Evolutionary conservation across 192 early-diverging fungal genomes (phyloP), one percentile per base, ranked within the genome.

Genomic region (Umbelopsis isabellina): DNA sequence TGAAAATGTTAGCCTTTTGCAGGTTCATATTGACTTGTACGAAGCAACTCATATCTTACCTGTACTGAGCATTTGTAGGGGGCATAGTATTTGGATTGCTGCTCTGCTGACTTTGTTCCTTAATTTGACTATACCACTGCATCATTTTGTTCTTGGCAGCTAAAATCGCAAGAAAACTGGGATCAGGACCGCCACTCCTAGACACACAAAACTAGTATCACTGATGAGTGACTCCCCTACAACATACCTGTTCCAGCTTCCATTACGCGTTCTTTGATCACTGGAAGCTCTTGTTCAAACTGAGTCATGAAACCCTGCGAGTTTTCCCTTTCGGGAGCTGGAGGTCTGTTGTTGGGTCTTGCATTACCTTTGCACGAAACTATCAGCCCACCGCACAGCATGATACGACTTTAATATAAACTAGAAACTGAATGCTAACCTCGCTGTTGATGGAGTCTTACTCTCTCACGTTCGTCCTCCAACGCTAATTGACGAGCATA

Each of bases 131-230:
- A n/a, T 85, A 87, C 74, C 81, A 83, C 64, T 85, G 84, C 27
- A 78, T 72, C 4, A 84, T 80, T 73, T 87, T 87, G 53, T 85
- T 85, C 75, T 87, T 87, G 66, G 86, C 83, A 41, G 82, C 86
- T 87, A 71, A 18, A 68, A 23, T 47, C 12, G 12, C 16, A 41
- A 41, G 37, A 41, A 41, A 41, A 41, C 37, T 10, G 37, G 37
- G 37, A 41, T 41, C 46, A 22, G 21, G 53, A 50, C 23, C 41
- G 47, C 4, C 25, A 23, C 15, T 18, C 10, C 55, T 58, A 27
- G 2, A 0, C 15, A 23, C 23, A 47, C 18, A 25, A 18, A 8
- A 25, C 3, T 16, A 27, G 27, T 45, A 49, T 35, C n/a, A n/a
- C 33, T 21, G 27, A 22, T 41, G 44, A 18, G 0, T 27, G 4